phyloP scores from a whole-genome alignment of 2,329 filamentous ascomycete species.

The Monosporascus sp. region DNA sequence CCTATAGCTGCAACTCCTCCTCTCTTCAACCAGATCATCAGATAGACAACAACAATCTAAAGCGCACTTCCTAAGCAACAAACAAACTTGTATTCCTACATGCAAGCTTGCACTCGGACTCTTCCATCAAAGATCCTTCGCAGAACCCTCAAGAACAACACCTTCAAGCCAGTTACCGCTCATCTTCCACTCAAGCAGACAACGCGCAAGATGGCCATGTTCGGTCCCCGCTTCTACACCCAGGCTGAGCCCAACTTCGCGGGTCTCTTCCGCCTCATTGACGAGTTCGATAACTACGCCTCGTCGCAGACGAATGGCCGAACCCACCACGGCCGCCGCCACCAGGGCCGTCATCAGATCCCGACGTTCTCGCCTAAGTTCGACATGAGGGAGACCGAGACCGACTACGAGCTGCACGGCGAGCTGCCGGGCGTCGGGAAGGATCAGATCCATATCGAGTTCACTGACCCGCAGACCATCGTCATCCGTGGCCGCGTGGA shows the following conservation, averaged over 20 bases:
- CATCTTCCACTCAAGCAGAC: not conserved
- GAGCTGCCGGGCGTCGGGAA: slow-evolving; percentile 73
- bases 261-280: slow-evolving; percentile 59
- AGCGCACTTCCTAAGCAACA: slow-evolving; percentile 13
- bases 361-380: slow-evolving; percentile 70
- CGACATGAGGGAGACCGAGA: slow-evolving; percentile 66
- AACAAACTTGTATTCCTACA: not conserved
- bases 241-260: slow-evolving; percentile 44
- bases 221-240: slow-evolving; percentile 48
- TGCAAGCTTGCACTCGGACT: not conserved
- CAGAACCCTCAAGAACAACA: slow-evolving; percentile 17
- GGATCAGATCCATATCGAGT: slow-evolving; percentile 71
- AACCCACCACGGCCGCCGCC: not conserved
- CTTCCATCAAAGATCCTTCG: slow-evolving; percentile 15
- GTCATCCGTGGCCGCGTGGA: slow-evolving; percentile 66
- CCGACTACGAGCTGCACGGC: slow-evolving; percentile 70
- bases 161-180: slow-evolving; percentile 8
- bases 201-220: slow-evolving; percentile 52
- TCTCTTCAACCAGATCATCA: slow-evolving; percentile 22
- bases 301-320: slow-evolving; percentile 24
- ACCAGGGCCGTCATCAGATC: slow-evolving; percentile 19
- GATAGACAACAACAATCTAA: slow-evolving; percentile 6
- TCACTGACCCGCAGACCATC: slow-evolving; percentile 70
- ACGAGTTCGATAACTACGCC: slow-evolving; percentile 55
- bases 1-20: slow-evolving; percentile 6